phyloP scores from a whole-genome alignment of 2,329 filamentous ascomycete species.

The Shiraia bambusicola region DNA sequence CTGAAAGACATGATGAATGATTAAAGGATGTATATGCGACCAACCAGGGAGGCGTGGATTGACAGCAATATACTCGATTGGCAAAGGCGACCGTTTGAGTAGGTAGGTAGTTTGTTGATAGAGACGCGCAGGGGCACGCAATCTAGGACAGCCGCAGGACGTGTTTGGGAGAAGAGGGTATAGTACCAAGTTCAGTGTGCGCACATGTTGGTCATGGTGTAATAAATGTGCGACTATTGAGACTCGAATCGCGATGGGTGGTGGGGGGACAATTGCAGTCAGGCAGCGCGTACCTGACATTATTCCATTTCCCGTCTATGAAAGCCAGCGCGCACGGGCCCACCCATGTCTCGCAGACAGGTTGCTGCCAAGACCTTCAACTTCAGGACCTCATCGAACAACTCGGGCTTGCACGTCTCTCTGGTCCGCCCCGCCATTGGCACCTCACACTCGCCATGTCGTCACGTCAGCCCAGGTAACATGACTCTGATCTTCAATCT shows the following conservation, averaged over 20 bases:
- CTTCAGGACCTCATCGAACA: slow-evolving; percentile 18
- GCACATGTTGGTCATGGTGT: slow-evolving; percentile 11
- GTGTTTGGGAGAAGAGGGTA: background rate
- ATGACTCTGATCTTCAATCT: slow-evolving; percentile 7
- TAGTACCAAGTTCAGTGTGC: slow-evolving; percentile 10
- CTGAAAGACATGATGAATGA: slow-evolving; percentile 32
- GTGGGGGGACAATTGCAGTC: slow-evolving; percentile 6
- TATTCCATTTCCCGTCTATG: slow-evolving; percentile 20
- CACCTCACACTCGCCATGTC: slow-evolving; percentile 56
- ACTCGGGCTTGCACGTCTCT: slow-evolving; percentile 24
- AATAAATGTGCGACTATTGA: slow-evolving; percentile 6
- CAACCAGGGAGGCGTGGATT: background rate
- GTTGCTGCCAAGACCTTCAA: slow-evolving; percentile 18
- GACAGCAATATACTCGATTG: slow-evolving; percentile 2
- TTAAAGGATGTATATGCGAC: slow-evolving; percentile 1
- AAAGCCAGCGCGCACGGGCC: slow-evolving; percentile 17
- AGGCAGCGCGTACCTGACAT: too few species aligned
- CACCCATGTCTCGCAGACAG: slow-evolving; percentile 13
- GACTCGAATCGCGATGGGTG: slow-evolving; percentile 9
- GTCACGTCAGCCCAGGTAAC: slow-evolving; percentile 61
- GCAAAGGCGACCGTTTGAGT: slow-evolving; percentile 6
- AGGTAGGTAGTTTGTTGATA: slow-evolving; percentile 19
- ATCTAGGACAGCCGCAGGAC: background rate
- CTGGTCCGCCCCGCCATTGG: slow-evolving; percentile 39
- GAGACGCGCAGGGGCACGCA: slow-evolving; percentile 18